Evolutionary conservation across 2,329 filamentous ascomycete species (phyloP).

Genomic region (Colletotrichum incanum): DNA sequence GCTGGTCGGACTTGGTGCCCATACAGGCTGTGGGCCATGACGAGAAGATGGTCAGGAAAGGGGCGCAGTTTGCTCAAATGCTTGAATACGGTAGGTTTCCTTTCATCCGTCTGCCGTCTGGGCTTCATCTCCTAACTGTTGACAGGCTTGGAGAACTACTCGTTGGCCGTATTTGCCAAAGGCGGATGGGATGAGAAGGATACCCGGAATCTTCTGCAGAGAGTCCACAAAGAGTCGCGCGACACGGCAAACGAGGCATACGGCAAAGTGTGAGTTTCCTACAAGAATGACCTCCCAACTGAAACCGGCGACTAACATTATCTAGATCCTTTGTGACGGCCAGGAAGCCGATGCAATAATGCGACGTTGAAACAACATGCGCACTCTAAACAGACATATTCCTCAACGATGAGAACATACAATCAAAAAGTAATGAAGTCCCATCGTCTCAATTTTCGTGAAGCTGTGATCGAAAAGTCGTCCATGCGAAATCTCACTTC

Average conservation of each 20-base stretch:
- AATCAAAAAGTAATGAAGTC: conserved; percentile 9
- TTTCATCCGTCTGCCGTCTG: background rate
- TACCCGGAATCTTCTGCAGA: conserved; percentile 50
- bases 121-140: conserved; percentile 30
- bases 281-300: background rate
- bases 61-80: conserved; percentile 55
- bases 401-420: background rate
- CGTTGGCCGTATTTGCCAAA: conserved; percentile 52
- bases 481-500: background rate
- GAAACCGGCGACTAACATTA: background rate
- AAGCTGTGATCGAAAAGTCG: background rate
- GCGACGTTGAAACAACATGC: background rate
- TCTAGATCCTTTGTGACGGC: conserved; percentile 40
- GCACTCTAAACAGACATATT: background rate
- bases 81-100: conserved; percentile 54
- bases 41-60: conserved; percentile 55
- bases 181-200: conserved; percentile 53
- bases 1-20: conserved; percentile 60
- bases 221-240: conserved; percentile 52
- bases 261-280: conserved; percentile 52
- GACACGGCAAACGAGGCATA: conserved; percentile 50
- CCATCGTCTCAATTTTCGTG: background rate
- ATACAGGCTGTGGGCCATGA: conserved; percentile 58
- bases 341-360: conserved; percentile 38
- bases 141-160: conserved; percentile 50